Evolutionary conservation across 306 rosid species (phyloP).

Genomic region (Cicer judaicum): DNA sequence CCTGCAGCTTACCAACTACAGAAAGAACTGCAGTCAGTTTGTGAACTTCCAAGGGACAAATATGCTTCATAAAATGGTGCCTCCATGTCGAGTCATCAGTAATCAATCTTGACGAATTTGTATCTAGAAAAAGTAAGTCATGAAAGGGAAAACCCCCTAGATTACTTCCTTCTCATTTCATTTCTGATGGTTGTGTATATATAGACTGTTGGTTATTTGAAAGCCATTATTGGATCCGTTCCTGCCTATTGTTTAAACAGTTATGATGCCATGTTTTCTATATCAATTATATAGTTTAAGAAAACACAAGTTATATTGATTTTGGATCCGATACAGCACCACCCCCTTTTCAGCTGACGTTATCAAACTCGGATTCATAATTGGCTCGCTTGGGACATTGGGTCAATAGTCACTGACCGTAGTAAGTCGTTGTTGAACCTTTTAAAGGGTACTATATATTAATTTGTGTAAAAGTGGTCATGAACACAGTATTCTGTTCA

Average conservation of each 20-base stretch:
- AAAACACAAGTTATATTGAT: constrained; percentile 29
- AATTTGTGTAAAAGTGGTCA: too few species aligned
- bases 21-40: constrained; percentile 82
- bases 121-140: not conserved
- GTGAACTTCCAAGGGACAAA: constrained; percentile 88
- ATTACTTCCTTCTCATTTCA: constrained; percentile 15
- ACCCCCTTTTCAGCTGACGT: too few species aligned
- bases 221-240: constrained; percentile 18
- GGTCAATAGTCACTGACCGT: too few species aligned
- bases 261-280: constrained; percentile 1
- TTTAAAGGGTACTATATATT: too few species aligned
- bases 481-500: too few species aligned
- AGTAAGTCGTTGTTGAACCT: too few species aligned
- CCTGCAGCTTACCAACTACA: constrained; percentile 75
- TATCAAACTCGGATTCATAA: too few species aligned
- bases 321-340: not conserved
- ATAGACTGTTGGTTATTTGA: constrained; percentile 37
- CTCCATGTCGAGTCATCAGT: constrained; percentile 60
- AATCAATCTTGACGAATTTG: constrained; percentile 19
- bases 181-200: constrained; percentile 35
- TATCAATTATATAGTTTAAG: constrained; percentile 2
- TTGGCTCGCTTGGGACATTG: too few species aligned
- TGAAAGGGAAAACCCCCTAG: constrained; percentile 41
- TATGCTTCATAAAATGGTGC: constrained; percentile 83
- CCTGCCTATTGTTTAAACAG: constrained; percentile 37